These are phyloP conservation scores for Echium plantagineum DNA, from an alignment of 257 asterid species.

Conservation along the genomic window DNA sequence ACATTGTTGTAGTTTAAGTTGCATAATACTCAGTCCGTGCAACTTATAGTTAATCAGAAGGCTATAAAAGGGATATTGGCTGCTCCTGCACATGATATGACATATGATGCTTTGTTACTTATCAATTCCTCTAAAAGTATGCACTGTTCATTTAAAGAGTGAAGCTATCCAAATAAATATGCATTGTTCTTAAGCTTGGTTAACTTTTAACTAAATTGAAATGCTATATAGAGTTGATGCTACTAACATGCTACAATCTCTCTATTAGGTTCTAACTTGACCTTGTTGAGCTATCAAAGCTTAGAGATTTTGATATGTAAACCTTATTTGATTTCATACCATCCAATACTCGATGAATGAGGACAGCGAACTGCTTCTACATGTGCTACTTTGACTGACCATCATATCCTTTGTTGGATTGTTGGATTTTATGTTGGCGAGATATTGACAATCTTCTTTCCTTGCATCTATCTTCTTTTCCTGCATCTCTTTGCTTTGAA, in stretches of 20 bases:
- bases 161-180: neutral
- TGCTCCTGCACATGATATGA: neutral
- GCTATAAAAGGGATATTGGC: neutral
- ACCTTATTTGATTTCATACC: neutral
- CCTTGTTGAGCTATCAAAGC: neutral
- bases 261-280: neutral
- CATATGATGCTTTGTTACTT: neutral
- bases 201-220: too few species aligned
- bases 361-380: neutral
- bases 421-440: neutral
- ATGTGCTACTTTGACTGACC: neutral
- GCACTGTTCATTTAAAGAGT: neutral
- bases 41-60: neutral
- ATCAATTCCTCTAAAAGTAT: neutral
- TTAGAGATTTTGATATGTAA: neutral
- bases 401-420: neutral
- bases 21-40: conserved; percentile 5
- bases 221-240: neutral
- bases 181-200: neutral
- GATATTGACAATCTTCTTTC: neutral
- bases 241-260: neutral
- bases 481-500: neutral
- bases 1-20: conserved; percentile 17
- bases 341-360: neutral
- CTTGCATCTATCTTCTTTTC: neutral